These are phyloP conservation scores for Penicillium sp. DNA, from an alignment of 2,329 filamentous ascomycete species.

Conservation along the genomic window DNA sequence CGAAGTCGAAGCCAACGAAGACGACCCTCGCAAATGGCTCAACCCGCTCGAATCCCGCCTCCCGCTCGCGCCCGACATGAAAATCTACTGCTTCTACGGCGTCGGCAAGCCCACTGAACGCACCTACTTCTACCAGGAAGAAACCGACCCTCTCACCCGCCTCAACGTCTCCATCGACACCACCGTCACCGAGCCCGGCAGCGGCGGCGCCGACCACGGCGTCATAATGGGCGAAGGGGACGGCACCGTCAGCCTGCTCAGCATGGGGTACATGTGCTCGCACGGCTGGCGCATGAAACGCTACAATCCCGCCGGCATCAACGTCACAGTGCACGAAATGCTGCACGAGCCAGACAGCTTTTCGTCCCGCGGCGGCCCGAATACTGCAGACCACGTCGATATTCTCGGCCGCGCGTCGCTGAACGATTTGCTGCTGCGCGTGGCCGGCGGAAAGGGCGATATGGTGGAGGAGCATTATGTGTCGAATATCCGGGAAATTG, in stretches of 20 bases:
- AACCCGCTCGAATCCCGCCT: slow-evolving; percentile 92
- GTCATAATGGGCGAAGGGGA: slow-evolving; percentile 96
- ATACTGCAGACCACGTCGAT: slow-evolving; percentile 88
- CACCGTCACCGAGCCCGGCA: slow-evolving; percentile 37
- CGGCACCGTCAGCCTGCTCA: slow-evolving; percentile 90
- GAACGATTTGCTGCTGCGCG: slow-evolving; percentile 82
- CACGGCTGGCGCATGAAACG: slow-evolving; percentile 90
- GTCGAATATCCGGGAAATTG: slow-evolving; percentile 78
- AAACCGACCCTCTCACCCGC: slow-evolving; percentile 60
- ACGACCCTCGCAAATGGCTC: slow-evolving; percentile 80
- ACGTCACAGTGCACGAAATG: slow-evolving; percentile 90
- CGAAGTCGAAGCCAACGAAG: slow-evolving; percentile 78
- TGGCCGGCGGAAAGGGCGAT: slow-evolving; percentile 81
- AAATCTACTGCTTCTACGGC: slow-evolving; percentile 96
- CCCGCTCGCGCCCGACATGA: slow-evolving; percentile 80
- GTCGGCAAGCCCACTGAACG: slow-evolving; percentile 91
- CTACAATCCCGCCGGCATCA: slow-evolving; percentile 81
- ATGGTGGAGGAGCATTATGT: slow-evolving; percentile 72
- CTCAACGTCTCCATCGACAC: slow-evolving; percentile 52
- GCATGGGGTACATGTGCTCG: slow-evolving; percentile 93
- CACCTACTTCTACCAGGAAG: slow-evolving; percentile 82
- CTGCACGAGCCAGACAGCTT: slow-evolving; percentile 92
- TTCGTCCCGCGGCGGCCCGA: slow-evolving; percentile 69
- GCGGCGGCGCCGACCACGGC: slow-evolving; percentile 64
- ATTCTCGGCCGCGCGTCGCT: slow-evolving; percentile 84